These are phyloP conservation scores for Eucalyptus shirleyi DNA, from an alignment of 345 rosid species.

Conservation along the genomic window DNA sequence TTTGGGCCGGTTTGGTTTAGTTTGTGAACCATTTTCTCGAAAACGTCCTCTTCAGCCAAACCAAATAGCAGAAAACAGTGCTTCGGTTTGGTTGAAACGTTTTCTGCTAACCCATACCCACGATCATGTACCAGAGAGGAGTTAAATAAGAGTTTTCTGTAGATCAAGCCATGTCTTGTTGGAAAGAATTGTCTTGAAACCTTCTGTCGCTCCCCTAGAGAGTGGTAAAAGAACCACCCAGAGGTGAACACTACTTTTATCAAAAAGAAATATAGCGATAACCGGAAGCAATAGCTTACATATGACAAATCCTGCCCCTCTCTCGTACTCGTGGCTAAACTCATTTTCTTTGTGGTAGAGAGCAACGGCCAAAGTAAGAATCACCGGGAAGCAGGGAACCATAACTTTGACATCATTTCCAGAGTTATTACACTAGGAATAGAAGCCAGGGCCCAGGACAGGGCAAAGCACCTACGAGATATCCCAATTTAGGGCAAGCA, in stretches of 20 bases:
- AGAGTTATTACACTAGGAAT: not conserved
- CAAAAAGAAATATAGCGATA: not conserved
- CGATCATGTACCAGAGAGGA: not conserved
- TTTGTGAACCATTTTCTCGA: not conserved
- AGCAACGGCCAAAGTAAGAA: not conserved
- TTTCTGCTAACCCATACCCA: not conserved
- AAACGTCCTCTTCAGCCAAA: not conserved
- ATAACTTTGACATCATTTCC: not conserved
- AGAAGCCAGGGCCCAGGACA: not conserved
- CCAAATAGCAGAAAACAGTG: not conserved
- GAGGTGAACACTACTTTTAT: not conserved
- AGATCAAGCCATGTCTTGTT: not conserved
- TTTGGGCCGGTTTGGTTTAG: not conserved
- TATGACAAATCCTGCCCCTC: not conserved
- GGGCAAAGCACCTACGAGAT: not conserved
- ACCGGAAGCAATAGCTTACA: not conserved
- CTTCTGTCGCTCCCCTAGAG: not conserved
- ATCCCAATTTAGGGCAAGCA: not conserved
- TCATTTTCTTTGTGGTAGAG: not conserved
- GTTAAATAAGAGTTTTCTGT: not conserved
- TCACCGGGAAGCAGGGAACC: not conserved
- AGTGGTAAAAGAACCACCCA: not conserved
- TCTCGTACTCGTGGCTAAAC: not conserved
- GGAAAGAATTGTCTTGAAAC: not conserved
- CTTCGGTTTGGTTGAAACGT: not conserved